Conservation (phyloP, 1,284 basidiomycete species). For the Ustilago hordei region DNA sequence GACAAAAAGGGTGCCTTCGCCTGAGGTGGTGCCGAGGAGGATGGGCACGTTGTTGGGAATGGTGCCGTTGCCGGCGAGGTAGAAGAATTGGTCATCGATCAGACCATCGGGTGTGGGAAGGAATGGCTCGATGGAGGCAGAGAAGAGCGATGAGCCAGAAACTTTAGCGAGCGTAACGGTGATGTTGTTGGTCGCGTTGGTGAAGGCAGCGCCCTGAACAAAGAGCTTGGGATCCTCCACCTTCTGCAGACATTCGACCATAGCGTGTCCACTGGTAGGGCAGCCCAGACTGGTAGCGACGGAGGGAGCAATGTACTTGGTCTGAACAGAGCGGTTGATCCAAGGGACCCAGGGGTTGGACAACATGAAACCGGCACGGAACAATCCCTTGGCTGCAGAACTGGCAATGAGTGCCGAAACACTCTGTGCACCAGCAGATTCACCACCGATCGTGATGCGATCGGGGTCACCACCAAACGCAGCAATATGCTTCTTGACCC, state of each 20-base stretch:
- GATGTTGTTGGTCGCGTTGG: slow-evolving; percentile 29
- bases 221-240: slow-evolving; percentile 21
- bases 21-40: slow-evolving; percentile 32
- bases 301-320: slow-evolving; percentile 27
- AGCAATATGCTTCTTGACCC: slow-evolving; percentile 74
- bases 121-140: slow-evolving; percentile 36
- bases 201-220: slow-evolving; percentile 26
- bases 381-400: slow-evolving; percentile 30
- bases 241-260: slow-evolving; percentile 48
- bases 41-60: slow-evolving; percentile 46
- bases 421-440: slow-evolving; percentile 80
- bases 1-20: slow-evolving; percentile 41
- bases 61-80: slow-evolving; percentile 44
- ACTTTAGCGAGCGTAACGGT: slow-evolving; percentile 15
- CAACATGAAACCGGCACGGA: slow-evolving; percentile 32
- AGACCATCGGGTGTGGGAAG: slow-evolving; percentile 37
- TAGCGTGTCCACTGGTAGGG: slow-evolving; percentile 14
- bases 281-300: slow-evolving; percentile 27
- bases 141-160: slow-evolving; percentile 7
- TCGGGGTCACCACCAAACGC: slow-evolving; percentile 78
- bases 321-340: slow-evolving; percentile 28
- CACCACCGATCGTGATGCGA: slow-evolving; percentile 84
- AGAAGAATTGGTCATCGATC: slow-evolving; percentile 47
- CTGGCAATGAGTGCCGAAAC: slow-evolving; percentile 33
- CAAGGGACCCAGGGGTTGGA: slow-evolving; percentile 49